Percentiles rank a stretch among this genome's conserved stretches.
Conservation (phyloP, 2,329 filamentous ascomycete species). For the Thyridium curvatum region DNA sequence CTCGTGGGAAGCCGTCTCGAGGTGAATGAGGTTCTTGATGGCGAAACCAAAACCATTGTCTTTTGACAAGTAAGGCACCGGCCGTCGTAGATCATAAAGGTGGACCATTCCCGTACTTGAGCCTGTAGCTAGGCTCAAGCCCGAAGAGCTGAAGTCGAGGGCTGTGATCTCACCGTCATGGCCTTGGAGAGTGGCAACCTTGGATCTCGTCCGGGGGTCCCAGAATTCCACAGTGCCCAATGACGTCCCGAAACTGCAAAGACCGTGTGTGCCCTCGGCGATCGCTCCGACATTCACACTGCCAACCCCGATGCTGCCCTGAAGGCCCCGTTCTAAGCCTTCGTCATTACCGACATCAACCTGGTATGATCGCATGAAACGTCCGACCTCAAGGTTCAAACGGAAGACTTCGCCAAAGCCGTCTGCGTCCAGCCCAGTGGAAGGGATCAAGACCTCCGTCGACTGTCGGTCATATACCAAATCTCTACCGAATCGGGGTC, state of each 20-base stretch:
- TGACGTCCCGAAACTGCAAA: conserved; percentile 89
- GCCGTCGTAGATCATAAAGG: conserved; percentile 86
- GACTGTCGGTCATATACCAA: conserved; percentile 76
- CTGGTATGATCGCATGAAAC: conserved; percentile 93
- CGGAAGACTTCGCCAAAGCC: conserved; percentile 89
- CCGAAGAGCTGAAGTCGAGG: conserved; percentile 77
- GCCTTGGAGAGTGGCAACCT: conserved; percentile 69
- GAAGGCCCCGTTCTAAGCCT: conserved; percentile 63
- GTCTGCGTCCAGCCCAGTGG: conserved; percentile 80
- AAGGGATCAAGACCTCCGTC: conserved; percentile 79
- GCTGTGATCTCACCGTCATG: conserved; percentile 75
- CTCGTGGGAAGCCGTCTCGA: conserved; percentile 66
- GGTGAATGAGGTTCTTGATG: conserved; percentile 74
- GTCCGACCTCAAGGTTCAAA: conserved; percentile 82
- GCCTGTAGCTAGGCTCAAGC: conserved; percentile 78
- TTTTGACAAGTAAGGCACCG: conserved; percentile 78
- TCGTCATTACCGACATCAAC: conserved; percentile 86
- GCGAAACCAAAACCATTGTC: conserved; percentile 94
- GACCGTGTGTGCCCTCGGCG: conserved; percentile 82
- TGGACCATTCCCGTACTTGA: conserved; percentile 84
- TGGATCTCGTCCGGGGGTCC: conserved; percentile 79
- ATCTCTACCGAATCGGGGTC: conserved; percentile 83
- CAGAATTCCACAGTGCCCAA: conserved; percentile 96
- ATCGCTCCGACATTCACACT: conserved; percentile 83
- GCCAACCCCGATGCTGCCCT: conserved; percentile 80